Percentiles rank a stretch among this genome's conserved stretches.
Conservation (phyloP, 768 basidiomycete genomes). For the Trametes meyenii region DNA sequence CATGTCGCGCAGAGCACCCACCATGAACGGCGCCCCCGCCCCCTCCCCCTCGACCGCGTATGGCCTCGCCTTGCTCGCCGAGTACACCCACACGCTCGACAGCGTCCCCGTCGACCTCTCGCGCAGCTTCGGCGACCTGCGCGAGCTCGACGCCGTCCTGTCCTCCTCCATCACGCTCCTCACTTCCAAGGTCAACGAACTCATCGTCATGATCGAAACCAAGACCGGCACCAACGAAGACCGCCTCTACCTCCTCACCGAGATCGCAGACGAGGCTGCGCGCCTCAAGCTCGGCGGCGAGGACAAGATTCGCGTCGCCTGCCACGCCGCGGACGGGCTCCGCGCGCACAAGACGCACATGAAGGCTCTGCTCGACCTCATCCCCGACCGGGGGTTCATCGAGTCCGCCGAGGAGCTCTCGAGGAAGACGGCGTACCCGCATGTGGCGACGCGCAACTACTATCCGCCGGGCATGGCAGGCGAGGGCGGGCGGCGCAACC, state of each 20-base stretch:
- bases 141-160: conserved; percentile 97
- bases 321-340: conserved; percentile 87
- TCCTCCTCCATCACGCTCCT: conserved; percentile 84
- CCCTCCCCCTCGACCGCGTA: conserved; percentile 47
- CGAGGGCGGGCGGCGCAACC: conserved; percentile 63
- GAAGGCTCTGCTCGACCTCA: conserved; percentile 57
- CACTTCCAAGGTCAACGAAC: conserved; percentile 73
- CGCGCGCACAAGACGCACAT: conserved; percentile 65
- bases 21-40: conserved; percentile 10
- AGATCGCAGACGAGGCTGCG: conserved; percentile 92
- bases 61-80: conserved; percentile 70
- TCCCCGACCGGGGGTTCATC: conserved; percentile 61
- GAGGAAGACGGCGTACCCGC: conserved; percentile 73
- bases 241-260: conserved; percentile 82
- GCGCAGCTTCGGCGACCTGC: conserved; percentile 91
- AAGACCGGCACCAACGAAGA: conserved; percentile 62
- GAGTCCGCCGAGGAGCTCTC: conserved; percentile 46
- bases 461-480: conserved; percentile 56
- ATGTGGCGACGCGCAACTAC: conserved; percentile 69
- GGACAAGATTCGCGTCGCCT: conserved; percentile 96
- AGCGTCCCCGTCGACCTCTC: conserved; percentile 93
- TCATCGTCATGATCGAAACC: conserved; percentile 78
- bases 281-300: conserved; percentile 93
- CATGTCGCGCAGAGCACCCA: conserved; percentile 19
- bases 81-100: conserved; percentile 92